phyloP scores from a whole-genome alignment of 768 basidiomycete genomes.

The Boletellus sp. region DNA sequence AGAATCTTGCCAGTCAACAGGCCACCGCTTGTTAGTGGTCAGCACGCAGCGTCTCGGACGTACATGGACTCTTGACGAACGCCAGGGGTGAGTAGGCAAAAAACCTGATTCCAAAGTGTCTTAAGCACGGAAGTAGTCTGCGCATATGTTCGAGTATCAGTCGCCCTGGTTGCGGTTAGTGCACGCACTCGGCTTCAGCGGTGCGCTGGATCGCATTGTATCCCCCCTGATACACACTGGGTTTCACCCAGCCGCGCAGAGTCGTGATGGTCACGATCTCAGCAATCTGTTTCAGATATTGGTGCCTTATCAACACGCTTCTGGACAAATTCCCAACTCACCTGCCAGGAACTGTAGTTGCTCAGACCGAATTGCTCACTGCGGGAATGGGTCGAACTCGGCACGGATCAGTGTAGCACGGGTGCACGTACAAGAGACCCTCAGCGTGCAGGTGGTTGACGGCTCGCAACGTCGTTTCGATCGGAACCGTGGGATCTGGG shows the following conservation, averaged over 20 bases:
- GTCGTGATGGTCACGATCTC: conserved; percentile 44
- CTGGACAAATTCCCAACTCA: neutral
- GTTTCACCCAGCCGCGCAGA: conserved; percentile 45
- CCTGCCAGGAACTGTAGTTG: conserved; percentile 34
- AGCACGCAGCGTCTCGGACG: neutral
- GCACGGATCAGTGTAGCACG: neutral
- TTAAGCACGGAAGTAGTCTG: conserved; percentile 39
- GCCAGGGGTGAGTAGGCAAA: conserved; percentile 23
- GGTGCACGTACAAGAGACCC: conserved; percentile 45
- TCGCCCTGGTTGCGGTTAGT: neutral
- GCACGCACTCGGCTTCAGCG: conserved; percentile 33
- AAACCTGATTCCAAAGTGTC: conserved; percentile 40
- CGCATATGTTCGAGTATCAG: neutral
- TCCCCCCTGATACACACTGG: conserved; percentile 45
- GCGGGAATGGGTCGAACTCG: neutral
- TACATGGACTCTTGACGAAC: neutral
- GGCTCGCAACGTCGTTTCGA: conserved; percentile 42
- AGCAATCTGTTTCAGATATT: conserved; percentile 32
- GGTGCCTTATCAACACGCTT: neutral
- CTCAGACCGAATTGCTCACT: conserved; percentile 14
- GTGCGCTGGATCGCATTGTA: conserved; percentile 45
- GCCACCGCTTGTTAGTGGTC: conserved; percentile 8
- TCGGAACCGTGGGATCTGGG: conserved; percentile 42
- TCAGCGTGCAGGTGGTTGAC: conserved; percentile 47
- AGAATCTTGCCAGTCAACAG: conserved; percentile 13